Conservation (phyloP, 257 asterid species). For the Plantago elongata region DNA sequence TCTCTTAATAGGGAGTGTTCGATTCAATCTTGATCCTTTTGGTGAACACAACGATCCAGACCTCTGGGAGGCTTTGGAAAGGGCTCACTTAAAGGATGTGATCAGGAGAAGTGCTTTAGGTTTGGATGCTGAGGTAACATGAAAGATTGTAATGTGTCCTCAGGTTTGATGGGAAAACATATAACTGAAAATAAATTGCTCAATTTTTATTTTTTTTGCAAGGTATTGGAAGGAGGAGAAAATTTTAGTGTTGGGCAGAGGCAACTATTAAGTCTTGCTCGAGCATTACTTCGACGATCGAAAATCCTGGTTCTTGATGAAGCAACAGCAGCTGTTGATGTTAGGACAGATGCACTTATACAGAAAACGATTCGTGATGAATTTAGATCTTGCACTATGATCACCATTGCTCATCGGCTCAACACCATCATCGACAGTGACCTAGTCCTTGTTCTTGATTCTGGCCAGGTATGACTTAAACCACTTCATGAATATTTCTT, state of each 20-base stretch:
- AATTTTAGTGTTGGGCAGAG: slow-evolving; percentile 88
- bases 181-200: neutral
- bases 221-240: slow-evolving; percentile 89
- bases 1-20: slow-evolving; percentile 48
- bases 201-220: slow-evolving; percentile 11
- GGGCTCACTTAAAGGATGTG: slow-evolving; percentile 76
- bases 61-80: slow-evolving; percentile 87
- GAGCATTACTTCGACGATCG: slow-evolving; percentile 74
- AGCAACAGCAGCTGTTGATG: slow-evolving; percentile 88
- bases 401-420: slow-evolving; percentile 77
- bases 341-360: slow-evolving; percentile 78
- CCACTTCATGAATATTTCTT: neutral
- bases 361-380: slow-evolving; percentile 80
- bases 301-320: slow-evolving; percentile 85
- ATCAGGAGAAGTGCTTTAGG: slow-evolving; percentile 62
- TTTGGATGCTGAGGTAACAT: slow-evolving; percentile 77
- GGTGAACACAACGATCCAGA: slow-evolving; percentile 70
- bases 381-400: slow-evolving; percentile 75
- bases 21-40: slow-evolving; percentile 90
- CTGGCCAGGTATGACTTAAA: slow-evolving; percentile 49
- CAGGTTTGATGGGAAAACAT: neutral
- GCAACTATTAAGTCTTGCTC: slow-evolving; percentile 75
- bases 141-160: neutral
- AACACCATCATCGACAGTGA: slow-evolving; percentile 73
- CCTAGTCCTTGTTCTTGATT: slow-evolving; percentile 60